Conservation (phyloP, 352 stramenopile species). For the Phytophthora chlamydospora region DNA sequence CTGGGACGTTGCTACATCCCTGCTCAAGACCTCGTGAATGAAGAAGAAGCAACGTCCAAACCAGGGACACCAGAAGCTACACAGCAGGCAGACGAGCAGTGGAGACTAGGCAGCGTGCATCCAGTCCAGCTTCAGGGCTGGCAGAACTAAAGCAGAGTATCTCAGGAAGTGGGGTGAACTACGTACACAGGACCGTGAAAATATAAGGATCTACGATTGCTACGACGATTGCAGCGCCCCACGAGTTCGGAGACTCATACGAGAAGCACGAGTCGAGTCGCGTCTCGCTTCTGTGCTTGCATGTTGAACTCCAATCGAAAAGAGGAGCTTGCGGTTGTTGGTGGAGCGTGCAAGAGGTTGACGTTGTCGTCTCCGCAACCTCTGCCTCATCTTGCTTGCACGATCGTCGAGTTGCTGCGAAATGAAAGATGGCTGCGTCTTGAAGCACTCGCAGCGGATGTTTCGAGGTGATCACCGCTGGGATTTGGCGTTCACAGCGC, state of each 20-base stretch:
- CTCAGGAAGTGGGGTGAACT: conserved; percentile 12
- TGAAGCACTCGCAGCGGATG: conserved; percentile 7
- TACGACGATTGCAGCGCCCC: background rate
- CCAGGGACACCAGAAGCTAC: background rate
- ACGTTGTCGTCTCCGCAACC: background rate
- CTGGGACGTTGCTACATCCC: conserved; percentile 44
- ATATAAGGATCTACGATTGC: conserved; percentile 23
- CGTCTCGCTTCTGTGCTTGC: conserved; percentile 8
- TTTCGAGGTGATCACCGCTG: conserved; percentile 6
- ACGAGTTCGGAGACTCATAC: conserved; percentile 3
- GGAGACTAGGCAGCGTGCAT: conserved; percentile 1
- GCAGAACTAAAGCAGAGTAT: conserved; percentile 3
- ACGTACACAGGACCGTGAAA: conserved; percentile 7
- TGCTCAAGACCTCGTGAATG: conserved; percentile 31
- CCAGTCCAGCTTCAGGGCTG: background rate
- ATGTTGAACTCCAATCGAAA: background rate
- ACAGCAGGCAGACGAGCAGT: background rate
- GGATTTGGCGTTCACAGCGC: conserved; percentile 2
- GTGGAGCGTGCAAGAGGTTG: background rate
- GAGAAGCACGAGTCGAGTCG: background rate
- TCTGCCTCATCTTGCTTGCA: conserved; percentile 23
- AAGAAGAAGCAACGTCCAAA: conserved; percentile 3
- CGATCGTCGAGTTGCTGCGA: conserved; percentile 30
- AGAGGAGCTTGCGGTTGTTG: background rate
- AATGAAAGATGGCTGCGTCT: conserved; percentile 1